phyloP scores from a whole-genome alignment of 2,329 filamentous ascomycete genomes.

The Lomentospora prolificans region DNA sequence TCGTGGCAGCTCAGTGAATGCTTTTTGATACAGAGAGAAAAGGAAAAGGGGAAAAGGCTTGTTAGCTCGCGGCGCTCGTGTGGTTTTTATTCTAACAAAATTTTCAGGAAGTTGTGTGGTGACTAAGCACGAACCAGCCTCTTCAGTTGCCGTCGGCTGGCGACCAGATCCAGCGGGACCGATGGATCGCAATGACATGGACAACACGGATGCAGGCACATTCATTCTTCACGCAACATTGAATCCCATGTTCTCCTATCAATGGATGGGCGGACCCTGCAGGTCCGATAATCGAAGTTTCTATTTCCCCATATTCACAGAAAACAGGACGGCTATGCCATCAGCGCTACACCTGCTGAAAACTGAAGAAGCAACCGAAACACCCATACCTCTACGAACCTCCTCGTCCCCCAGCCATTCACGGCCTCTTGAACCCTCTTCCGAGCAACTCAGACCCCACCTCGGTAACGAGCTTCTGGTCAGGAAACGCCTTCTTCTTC shows the following conservation, averaged over 20 bases:
- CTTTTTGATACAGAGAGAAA: slow-evolving; percentile 47
- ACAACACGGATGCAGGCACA: too few relatives aligned
- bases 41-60: slow-evolving; percentile 23
- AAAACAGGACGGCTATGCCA: too few relatives aligned
- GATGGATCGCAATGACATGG: too few relatives aligned
- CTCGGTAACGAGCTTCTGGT: slow-evolving; percentile 46
- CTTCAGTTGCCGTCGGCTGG: neutral
- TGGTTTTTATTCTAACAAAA: slow-evolving; percentile 1
- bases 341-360: too few relatives aligned
- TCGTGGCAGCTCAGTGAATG: slow-evolving; percentile 56
- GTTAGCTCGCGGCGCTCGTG: slow-evolving; percentile 17
- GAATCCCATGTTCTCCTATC: too few relatives aligned
- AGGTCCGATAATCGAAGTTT: too few relatives aligned
- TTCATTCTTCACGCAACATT: too few relatives aligned
- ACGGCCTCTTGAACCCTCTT: slow-evolving; percentile 34
- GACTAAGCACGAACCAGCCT: neutral
- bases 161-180: too few relatives aligned
- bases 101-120: neutral
- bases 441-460: slow-evolving; percentile 42
- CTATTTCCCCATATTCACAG: too few relatives aligned
- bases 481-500: slow-evolving; percentile 47
- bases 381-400: too few relatives aligned
- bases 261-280: too few relatives aligned
- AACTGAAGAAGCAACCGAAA: too few relatives aligned
- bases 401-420: neutral